Conservation (phyloP, 108 stramenopile species). For the Hondaea fermentalgiana region DNA sequence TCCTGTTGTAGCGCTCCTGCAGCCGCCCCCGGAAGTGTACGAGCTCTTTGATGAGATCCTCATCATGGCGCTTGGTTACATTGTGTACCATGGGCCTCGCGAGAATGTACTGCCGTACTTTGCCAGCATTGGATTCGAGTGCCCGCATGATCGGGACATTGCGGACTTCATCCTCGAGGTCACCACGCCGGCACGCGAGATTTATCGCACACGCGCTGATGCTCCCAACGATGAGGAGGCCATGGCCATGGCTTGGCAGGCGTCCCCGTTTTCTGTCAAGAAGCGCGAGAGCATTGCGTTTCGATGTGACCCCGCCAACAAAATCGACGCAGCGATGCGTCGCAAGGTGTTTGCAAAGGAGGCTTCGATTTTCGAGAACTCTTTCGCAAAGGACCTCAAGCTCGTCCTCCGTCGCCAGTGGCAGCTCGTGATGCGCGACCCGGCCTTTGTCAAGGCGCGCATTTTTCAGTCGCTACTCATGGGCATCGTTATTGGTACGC, state of each 20-base stretch:
- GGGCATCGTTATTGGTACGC: constrained; percentile 4
- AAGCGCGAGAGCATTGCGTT: not conserved
- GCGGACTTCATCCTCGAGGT: constrained; percentile 60
- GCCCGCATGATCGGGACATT: constrained; percentile 63
- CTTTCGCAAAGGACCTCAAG: not conserved
- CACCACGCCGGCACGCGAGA: not conserved
- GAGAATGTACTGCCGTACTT: constrained; percentile 58
- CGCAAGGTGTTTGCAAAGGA: constrained; percentile 3
- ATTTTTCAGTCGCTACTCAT: not conserved
- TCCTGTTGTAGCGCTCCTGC: constrained; percentile 62
- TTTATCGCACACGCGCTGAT: not conserved
- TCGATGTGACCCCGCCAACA: not conserved
- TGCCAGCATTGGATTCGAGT: constrained; percentile 49
- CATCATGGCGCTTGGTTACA: constrained; percentile 62
- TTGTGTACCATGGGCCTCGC: constrained; percentile 70
- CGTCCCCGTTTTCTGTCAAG: not conserved
- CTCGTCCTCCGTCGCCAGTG: not conserved
- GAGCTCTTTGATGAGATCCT: constrained; percentile 80
- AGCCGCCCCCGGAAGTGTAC: constrained; percentile 83
- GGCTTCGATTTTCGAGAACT: constrained; percentile 32
- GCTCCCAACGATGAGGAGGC: not conserved
- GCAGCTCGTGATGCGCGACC: not conserved
- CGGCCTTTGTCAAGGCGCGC: not conserved
- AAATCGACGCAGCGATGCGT: not conserved
- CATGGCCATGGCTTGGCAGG: not conserved